These are phyloP conservation scores for Ophiostoma pallidulum DNA, from an alignment of 2,329 filamentous ascomycete genomes.

Conservation along the genomic window DNA sequence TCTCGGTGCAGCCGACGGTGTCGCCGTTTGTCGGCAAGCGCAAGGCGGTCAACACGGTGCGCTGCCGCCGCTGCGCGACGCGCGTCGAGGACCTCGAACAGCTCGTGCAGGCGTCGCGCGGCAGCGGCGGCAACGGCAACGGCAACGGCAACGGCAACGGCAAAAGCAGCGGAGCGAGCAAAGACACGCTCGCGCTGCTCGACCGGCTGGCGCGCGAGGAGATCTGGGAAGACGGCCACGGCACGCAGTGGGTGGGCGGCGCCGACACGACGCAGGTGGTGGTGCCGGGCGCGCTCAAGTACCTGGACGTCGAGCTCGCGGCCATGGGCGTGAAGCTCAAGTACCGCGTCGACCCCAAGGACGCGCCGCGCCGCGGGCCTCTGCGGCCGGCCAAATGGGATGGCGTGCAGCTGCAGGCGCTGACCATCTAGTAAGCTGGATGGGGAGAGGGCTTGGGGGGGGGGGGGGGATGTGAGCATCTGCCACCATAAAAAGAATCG, in stretches of 20 bases:
- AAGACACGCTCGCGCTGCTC: constrained; percentile 1
- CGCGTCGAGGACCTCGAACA: constrained; percentile 48
- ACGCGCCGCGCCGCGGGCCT: constrained; percentile 49
- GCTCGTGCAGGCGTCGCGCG: constrained; percentile 42
- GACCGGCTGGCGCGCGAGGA: constrained; percentile 26
- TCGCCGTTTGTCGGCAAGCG: constrained; percentile 55
- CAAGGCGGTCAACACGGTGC: constrained; percentile 57
- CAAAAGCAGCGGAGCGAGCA: too few relatives aligned
- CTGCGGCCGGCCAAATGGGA: constrained; percentile 28
- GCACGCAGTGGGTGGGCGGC: constrained; percentile 75
- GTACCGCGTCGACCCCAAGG: constrained; percentile 58
- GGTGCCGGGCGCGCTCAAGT: constrained; percentile 86
- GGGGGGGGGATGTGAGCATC: neutral
- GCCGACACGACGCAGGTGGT: constrained; percentile 86
- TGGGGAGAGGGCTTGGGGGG: neutral
- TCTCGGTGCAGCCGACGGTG: constrained; percentile 75
- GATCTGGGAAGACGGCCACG: constrained; percentile 88
- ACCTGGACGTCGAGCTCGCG: constrained; percentile 86
- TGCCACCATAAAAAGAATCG: neutral
- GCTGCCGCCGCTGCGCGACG: constrained; percentile 69
- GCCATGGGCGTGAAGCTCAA: constrained; percentile 95
- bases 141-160: constrained; percentile 41
- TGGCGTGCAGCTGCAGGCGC: constrained; percentile 7
- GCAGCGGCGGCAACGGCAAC: constrained; percentile 36
- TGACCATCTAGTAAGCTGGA: neutral